phyloP scores from a whole-genome alignment of 1,139 yeast species.

The Geotrichum macrosporum region DNA sequence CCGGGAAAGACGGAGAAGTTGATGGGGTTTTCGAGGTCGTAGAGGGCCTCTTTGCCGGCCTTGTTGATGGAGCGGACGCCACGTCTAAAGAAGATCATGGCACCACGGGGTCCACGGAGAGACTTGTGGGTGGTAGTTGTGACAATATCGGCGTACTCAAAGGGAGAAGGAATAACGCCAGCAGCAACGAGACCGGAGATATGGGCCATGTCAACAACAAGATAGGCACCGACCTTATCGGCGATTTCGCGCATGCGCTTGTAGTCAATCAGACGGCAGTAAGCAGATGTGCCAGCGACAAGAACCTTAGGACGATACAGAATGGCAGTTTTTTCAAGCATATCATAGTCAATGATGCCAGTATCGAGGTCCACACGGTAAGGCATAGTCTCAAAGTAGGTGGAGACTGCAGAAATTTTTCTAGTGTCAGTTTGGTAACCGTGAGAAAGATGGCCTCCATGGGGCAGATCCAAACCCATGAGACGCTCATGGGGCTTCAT shows the following conservation, averaged over 20 bases:
- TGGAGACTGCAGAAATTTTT: constrained; percentile 85
- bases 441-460: constrained; percentile 95
- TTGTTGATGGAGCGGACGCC: constrained; percentile 81
- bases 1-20: constrained; percentile 98
- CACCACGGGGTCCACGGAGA: constrained; percentile 97
- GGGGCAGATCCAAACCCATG: constrained; percentile 96
- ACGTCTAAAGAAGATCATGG: constrained; percentile 93
- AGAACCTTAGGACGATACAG: constrained; percentile 91
- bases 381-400: constrained; percentile 96
- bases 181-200: constrained; percentile 93
- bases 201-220: constrained; percentile 94
- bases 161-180: constrained; percentile 87
- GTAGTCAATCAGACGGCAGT: constrained; percentile 87
- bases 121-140: constrained; percentile 98
- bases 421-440: constrained; percentile 89
- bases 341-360: constrained; percentile 88
- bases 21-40: constrained; percentile 84
- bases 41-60: constrained; percentile 81
- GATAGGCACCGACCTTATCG: constrained; percentile 87
- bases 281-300: constrained; percentile 96
- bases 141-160: constrained; percentile 90
- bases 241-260: constrained; percentile 84
- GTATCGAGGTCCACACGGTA: constrained; percentile 81
- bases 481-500: constrained; percentile 87
- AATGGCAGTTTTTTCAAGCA: constrained; percentile 73